Conservation (phyloP, 2,329 filamentous ascomycete species). For the Ophiostoma triangulosporum region DNA sequence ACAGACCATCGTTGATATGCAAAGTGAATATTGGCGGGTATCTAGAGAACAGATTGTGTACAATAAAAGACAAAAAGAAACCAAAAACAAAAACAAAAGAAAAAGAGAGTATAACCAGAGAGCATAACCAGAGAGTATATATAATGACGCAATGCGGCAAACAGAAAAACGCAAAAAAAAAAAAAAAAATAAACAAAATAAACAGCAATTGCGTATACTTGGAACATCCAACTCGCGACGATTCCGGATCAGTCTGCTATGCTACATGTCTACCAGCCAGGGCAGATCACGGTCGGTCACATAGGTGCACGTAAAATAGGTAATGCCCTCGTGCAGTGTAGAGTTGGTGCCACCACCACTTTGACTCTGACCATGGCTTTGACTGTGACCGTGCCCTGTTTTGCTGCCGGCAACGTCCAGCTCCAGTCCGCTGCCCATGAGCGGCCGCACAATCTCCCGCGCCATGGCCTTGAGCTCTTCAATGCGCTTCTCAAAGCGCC, state of each 20-base stretch:
- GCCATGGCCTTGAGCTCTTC: constrained; percentile 82
- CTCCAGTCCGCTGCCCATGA: constrained; percentile 77
- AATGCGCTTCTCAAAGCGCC: constrained; percentile 71
- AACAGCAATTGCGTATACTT: no score
- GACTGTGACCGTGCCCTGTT: neutral
- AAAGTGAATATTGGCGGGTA: neutral
- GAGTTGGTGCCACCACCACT: neutral
- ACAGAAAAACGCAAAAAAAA: neutral
- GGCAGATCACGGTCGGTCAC: constrained; percentile 37
- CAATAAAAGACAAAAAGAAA: neutral
- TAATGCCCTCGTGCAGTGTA: constrained; percentile 26
- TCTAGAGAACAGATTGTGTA: neutral
- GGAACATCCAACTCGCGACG: no score
- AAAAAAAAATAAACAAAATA: neutral
- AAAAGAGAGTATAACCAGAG: neutral
- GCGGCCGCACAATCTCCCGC: constrained; percentile 65
- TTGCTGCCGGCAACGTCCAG: constrained; percentile 46
- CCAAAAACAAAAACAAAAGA: neutral
- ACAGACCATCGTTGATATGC: no score
- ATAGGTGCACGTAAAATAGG: constrained; percentile 38
- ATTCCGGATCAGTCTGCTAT: neutral
- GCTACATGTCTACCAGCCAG: constrained; percentile 27
- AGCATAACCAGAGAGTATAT: neutral
- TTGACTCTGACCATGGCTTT: constrained; percentile 14
- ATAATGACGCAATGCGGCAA: neutral